Conservation (phyloP, 805 yeast genomes). For the Pichia rugopelliculosa region DNA sequence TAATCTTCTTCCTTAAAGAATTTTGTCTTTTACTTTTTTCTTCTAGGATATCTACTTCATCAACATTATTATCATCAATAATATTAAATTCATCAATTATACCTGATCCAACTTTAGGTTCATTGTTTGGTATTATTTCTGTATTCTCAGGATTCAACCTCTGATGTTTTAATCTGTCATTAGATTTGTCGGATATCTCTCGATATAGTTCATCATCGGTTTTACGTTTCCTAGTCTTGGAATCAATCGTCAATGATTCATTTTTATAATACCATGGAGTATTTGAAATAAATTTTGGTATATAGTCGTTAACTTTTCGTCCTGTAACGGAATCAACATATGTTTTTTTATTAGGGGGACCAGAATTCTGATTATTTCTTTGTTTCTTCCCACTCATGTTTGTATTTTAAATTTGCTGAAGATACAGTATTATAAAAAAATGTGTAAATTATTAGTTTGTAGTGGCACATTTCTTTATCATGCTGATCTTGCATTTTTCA, state of each 20-base stretch:
- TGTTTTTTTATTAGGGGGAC: conserved; percentile 13
- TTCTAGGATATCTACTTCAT: conserved; percentile 1
- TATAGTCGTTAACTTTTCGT: conserved; percentile 30
- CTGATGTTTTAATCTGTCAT: conserved; percentile 54
- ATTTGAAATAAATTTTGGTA: conserved; percentile 33
- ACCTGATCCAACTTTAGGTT: conserved; percentile 50
- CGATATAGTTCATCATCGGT: conserved; percentile 19
- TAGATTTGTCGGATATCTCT: conserved; percentile 14
- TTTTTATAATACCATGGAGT: conserved; percentile 35
- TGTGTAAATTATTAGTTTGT: no score
- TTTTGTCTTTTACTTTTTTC: background rate
- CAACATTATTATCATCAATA: conserved; percentile 15
- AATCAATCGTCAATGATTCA: conserved; percentile 20
- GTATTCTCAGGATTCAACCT: conserved; percentile 36
- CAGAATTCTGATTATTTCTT: background rate
- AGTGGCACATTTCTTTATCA: no score
- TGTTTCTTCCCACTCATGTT: background rate
- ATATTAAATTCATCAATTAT: conserved; percentile 38
- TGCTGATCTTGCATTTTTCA: no score
- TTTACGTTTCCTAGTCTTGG: conserved; percentile 24
- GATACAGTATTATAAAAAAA: no score
- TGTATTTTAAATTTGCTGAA: background rate
- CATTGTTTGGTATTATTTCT: conserved; percentile 36
- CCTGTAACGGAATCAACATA: conserved; percentile 10
- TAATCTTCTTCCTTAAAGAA: conserved; percentile 2